A percentile compares a stretch with the other conserved stretches of the same genome.
These are phyloP conservation scores for Suillus paluster DNA, from an alignment of 768 basidiomycete genomes.

Conservation along the genomic window DNA sequence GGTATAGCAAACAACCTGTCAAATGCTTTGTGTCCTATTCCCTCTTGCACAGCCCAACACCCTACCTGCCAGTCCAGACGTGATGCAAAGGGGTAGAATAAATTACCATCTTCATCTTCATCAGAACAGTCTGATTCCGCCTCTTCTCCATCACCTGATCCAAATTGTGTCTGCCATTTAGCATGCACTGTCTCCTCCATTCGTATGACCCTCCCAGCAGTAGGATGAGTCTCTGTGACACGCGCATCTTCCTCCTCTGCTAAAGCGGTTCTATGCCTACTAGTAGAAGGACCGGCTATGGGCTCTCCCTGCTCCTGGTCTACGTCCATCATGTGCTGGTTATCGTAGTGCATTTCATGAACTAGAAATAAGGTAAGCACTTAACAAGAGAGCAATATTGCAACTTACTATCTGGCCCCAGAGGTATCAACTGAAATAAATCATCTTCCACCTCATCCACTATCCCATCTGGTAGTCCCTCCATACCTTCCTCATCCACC, in stretches of 20 bases:
- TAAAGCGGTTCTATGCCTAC: no score
- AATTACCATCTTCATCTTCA: background rate
- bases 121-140: background rate
- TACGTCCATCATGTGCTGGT: no score
- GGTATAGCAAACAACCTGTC: slow-evolving; percentile 11
- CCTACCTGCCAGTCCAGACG: slow-evolving; percentile 5
- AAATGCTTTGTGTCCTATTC: slow-evolving; percentile 10
- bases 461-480: background rate
- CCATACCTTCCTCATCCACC: background rate
- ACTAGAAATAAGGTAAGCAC: no score
- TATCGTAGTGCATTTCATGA: no score
- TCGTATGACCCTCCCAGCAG: background rate
- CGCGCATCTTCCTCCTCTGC: no score
- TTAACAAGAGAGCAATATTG: no score
- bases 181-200: background rate
- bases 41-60: slow-evolving; percentile 11
- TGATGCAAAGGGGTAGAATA: slow-evolving; percentile 10
- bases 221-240: background rate
- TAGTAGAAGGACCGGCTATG: no score
- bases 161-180: background rate
- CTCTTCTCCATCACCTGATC: background rate
- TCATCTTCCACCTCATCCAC: background rate
- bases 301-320: no score
- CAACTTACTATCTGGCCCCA: no score
- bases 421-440: no score